phyloP scores from a whole-genome alignment of 768 basidiomycete species.

The Phanerodontia chrysosporium region DNA sequence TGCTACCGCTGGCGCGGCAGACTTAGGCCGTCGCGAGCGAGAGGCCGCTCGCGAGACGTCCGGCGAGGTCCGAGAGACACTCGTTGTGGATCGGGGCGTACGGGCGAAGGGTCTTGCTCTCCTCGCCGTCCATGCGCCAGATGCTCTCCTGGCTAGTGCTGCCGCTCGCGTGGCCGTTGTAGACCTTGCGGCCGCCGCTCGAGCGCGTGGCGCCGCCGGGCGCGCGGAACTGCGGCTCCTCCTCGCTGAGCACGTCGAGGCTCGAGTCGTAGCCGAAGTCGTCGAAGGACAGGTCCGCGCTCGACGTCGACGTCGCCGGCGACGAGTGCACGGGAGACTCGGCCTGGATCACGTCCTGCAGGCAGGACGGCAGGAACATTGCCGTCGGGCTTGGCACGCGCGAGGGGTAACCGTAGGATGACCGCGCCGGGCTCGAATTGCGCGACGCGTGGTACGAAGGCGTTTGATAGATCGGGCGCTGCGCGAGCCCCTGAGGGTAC shows the following conservation, averaged over 20 bases:
- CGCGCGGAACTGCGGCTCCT: constrained; percentile 5
- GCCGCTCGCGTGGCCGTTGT: constrained; percentile 29
- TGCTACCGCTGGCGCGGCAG: not conserved
- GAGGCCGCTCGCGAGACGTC: not conserved
- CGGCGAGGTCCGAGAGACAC: not conserved
- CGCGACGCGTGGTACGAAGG: constrained; percentile 36
- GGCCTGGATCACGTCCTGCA: constrained; percentile 64
- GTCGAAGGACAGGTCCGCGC: constrained; percentile 62
- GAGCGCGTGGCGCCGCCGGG: constrained; percentile 24
- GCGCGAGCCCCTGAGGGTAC: constrained; percentile 5
- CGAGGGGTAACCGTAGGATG: constrained; percentile 15
- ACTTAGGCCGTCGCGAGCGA: not conserved
- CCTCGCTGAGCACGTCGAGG: constrained; percentile 32
- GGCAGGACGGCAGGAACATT: constrained; percentile 67
- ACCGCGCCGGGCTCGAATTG: constrained; percentile 31
- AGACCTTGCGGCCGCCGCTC: constrained; percentile 25
- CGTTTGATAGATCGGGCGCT: constrained; percentile 69
- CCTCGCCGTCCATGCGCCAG: constrained; percentile 71
- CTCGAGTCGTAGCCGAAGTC: constrained; percentile 19
- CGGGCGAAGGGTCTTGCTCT: constrained; percentile 44
- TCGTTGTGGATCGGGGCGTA: constrained; percentile 2
- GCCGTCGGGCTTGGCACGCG: constrained; percentile 26
- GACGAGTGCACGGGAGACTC: constrained; percentile 56
- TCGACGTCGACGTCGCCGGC: constrained; percentile 55
- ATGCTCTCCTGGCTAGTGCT: constrained; percentile 38